A percentile compares a stretch with the other conserved stretches of the same genome.
phyloP scores from a whole-genome alignment of 495 filamentous ascomycete genomes.

The Physcia stellaris region DNA sequence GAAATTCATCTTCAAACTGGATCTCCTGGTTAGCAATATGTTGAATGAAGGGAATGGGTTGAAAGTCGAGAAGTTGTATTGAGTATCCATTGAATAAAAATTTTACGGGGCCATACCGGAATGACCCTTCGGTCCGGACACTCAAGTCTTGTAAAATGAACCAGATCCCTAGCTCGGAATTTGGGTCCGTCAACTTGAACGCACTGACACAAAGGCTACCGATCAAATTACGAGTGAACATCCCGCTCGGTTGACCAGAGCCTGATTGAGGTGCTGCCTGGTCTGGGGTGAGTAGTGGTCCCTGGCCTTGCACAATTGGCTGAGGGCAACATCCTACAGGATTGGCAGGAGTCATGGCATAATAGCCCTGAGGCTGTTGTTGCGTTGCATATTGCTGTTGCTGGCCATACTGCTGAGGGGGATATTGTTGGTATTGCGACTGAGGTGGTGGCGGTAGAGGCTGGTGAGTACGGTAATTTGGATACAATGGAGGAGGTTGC shows the following conservation, averaged over 20 bases:
- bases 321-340: slow-evolving; percentile 25
- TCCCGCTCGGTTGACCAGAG: slow-evolving; percentile 49
- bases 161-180: slow-evolving; percentile 85
- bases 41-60: slow-evolving; percentile 32
- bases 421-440: slow-evolving; percentile 24
- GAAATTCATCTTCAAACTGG: slow-evolving; percentile 49
- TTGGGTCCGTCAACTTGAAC: slow-evolving; percentile 68
- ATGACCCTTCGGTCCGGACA: slow-evolving; percentile 81
- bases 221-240: slow-evolving; percentile 95
- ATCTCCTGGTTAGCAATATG: background rate
- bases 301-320: slow-evolving; percentile 21
- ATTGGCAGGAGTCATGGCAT: slow-evolving; percentile 2
- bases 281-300: slow-evolving; percentile 22
- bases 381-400: slow-evolving; percentile 11
- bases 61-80: slow-evolving; percentile 6
- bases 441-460: slow-evolving; percentile 19
- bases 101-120: slow-evolving; percentile 52
- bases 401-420: slow-evolving; percentile 23
- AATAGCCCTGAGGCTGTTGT: background rate
- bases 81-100: background rate
- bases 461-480: slow-evolving; percentile 2
- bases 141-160: slow-evolving; percentile 94
- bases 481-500: background rate
- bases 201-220: slow-evolving; percentile 86
- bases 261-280: slow-evolving; percentile 24